These are phyloP conservation scores for Gnaphalium uliginosum DNA, from an alignment of 129 eudicot genomes.

Conservation along the genomic window DNA sequence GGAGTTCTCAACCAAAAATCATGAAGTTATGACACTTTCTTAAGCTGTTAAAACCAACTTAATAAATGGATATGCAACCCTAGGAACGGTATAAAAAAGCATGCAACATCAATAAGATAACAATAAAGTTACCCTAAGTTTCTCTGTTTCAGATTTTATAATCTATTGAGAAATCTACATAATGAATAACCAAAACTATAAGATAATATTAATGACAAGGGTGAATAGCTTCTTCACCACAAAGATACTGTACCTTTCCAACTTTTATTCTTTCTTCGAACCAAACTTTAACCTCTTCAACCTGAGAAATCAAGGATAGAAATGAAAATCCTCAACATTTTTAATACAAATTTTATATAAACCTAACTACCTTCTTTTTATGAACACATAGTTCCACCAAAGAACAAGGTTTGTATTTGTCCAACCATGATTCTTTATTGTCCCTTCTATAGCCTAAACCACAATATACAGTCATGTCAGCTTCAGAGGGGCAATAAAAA, in stretches of 20 bases:
- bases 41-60: not conserved
- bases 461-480: slow-evolving; percentile 19
- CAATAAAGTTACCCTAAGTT: not conserved
- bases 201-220: not conserved
- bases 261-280: slow-evolving; percentile 62
- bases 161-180: not conserved
- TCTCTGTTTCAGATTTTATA: not conserved
- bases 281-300: slow-evolving; percentile 85
- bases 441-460: slow-evolving; percentile 43
- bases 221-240: slow-evolving; percentile 6
- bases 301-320: slow-evolving; percentile 42
- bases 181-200: slow-evolving; percentile 1
- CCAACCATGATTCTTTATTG: slow-evolving; percentile 71
- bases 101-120: not conserved
- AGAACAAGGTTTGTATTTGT: slow-evolving; percentile 70
- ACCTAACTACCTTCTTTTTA: slow-evolving; percentile 71
- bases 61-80: not conserved
- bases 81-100: not conserved
- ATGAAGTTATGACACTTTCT: not conserved
- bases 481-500: slow-evolving; percentile 1
- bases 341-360: not conserved
- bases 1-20: not conserved
- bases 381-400: slow-evolving; percentile 87
- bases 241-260: slow-evolving; percentile 44
- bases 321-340: slow-evolving; percentile 4